A percentile compares a stretch with the other conserved stretches of the same genome.
phyloP scores from a whole-genome alignment of 805 yeast genomes.

The Metschnikowia colocasiae region DNA sequence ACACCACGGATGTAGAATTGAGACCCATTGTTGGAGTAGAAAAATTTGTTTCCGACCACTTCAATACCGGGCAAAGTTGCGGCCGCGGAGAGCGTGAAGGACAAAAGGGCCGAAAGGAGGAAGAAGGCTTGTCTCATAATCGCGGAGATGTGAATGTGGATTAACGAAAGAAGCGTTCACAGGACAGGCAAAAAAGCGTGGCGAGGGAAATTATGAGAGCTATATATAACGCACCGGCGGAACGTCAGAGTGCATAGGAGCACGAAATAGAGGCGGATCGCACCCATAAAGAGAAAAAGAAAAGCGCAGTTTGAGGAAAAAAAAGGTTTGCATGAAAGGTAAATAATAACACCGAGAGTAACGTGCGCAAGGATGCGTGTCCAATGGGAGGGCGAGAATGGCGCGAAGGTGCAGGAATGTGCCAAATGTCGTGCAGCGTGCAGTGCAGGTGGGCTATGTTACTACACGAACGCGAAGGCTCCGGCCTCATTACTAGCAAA shows the following conservation, averaged over 20 bases:
- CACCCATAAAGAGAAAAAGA: constrained; percentile 2
- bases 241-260: constrained; percentile 2
- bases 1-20: constrained; percentile 76
- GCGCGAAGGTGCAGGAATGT: not conserved
- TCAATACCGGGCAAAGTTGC: constrained; percentile 43
- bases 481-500: not conserved
- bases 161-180: constrained; percentile 4
- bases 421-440: not conserved
- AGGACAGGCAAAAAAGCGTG: not conserved
- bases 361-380: not conserved
- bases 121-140: constrained; percentile 12
- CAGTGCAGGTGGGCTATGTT: constrained; percentile 12
- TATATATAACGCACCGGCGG: constrained; percentile 6
- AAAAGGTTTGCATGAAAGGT: constrained; percentile 1
- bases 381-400: not conserved
- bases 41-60: constrained; percentile 74
- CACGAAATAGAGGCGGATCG: not conserved
- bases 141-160: not conserved
- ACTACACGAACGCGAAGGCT: constrained; percentile 5
- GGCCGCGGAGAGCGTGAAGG: constrained; percentile 13
- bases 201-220: not conserved
- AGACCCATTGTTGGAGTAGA: constrained; percentile 71
- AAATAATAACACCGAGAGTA: not conserved
- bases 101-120: constrained; percentile 11
- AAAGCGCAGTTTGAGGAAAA: constrained; percentile 3